Conservation (phyloP, 2,329 filamentous ascomycete genomes). For the Xenosphaeropsis pyriputrescens region DNA sequence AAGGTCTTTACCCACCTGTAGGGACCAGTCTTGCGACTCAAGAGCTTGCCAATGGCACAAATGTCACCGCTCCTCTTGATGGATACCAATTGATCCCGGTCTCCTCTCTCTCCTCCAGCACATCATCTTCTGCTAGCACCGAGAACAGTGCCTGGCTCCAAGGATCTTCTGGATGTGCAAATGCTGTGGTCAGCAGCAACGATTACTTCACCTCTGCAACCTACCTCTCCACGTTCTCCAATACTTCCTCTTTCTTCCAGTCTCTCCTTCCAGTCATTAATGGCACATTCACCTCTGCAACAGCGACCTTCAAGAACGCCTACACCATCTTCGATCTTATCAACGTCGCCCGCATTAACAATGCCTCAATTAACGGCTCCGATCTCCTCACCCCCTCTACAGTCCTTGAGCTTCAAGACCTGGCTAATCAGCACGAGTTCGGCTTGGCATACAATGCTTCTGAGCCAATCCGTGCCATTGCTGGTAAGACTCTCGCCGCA, state of each 20-base stretch:
- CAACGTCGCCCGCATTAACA: slow-evolving; percentile 46
- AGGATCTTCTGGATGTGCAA: slow-evolving; percentile 39
- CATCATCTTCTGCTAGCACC: slow-evolving; percentile 33
- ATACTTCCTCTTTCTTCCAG: slow-evolving; percentile 45
- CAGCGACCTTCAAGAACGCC: slow-evolving; percentile 41
- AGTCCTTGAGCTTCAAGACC: slow-evolving; percentile 49
- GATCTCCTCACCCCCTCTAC: slow-evolving; percentile 43
- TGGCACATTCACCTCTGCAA: slow-evolving; percentile 28
- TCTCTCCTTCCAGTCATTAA: slow-evolving; percentile 38
- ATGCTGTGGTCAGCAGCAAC: slow-evolving; percentile 37
- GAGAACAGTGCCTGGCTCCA: slow-evolving; percentile 45
- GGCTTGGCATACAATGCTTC: slow-evolving; percentile 69
- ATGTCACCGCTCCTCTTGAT: slow-evolving; percentile 50
- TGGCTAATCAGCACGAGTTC: slow-evolving; percentile 71
- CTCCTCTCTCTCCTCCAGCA: slow-evolving; percentile 35
- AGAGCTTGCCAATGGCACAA: slow-evolving; percentile 56
- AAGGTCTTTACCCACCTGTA: slow-evolving; percentile 75
- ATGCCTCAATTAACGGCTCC: slow-evolving; percentile 39
- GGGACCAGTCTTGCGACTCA: slow-evolving; percentile 35
- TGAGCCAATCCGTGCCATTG: slow-evolving; percentile 46
- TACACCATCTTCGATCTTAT: slow-evolving; percentile 48
- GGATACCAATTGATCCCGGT: slow-evolving; percentile 81
- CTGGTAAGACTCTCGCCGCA: slow-evolving; percentile 39
- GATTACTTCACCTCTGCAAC: slow-evolving; percentile 33
- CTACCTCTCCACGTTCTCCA: slow-evolving; percentile 26